These are phyloP conservation scores for Coemansia sp. DNA, from an alignment of 192 early-diverging fungal species.

Conservation along the genomic window DNA sequence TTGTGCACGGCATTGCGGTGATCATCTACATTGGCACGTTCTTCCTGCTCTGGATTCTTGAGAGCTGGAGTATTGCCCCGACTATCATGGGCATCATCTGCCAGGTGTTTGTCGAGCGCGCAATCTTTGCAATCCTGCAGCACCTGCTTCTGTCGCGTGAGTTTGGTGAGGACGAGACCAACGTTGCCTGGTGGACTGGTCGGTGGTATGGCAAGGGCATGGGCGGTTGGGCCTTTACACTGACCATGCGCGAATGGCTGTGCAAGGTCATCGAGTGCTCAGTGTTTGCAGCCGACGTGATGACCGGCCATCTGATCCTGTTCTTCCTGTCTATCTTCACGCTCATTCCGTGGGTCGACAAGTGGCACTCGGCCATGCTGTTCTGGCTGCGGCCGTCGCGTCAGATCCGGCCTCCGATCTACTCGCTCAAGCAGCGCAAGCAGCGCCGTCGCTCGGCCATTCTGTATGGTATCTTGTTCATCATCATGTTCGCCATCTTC, in stretches of 20 bases:
- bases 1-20: slow-evolving; percentile 63
- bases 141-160: slow-evolving; percentile 73
- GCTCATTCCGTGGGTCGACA: slow-evolving; percentile 69
- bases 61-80: slow-evolving; percentile 62
- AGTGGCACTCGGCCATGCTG: slow-evolving; percentile 75
- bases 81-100: slow-evolving; percentile 67
- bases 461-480: slow-evolving; percentile 68
- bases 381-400: slow-evolving; percentile 81
- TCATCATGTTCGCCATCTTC: slow-evolving; percentile 61
- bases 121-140: slow-evolving; percentile 66
- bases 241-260: slow-evolving; percentile 74
- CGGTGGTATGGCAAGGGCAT: slow-evolving; percentile 75
- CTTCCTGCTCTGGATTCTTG: slow-evolving; percentile 64
- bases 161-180: slow-evolving; percentile 79
- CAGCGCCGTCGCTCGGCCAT: slow-evolving; percentile 64
- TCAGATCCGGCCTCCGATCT: slow-evolving; percentile 73
- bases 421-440: slow-evolving; percentile 62
- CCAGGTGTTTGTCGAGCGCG: slow-evolving; percentile 64
- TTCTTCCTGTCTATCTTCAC: slow-evolving; percentile 72
- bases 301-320: slow-evolving; percentile 71
- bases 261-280: slow-evolving; percentile 86
- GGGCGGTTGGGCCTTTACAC: slow-evolving; percentile 63
- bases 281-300: slow-evolving; percentile 74
- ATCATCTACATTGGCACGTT: slow-evolving; percentile 61
- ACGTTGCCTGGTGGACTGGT: slow-evolving; percentile 86